These are phyloP conservation scores for Trebouxia sp. DNA, from an alignment of 139 green algal species.

Conservation along the genomic window DNA sequence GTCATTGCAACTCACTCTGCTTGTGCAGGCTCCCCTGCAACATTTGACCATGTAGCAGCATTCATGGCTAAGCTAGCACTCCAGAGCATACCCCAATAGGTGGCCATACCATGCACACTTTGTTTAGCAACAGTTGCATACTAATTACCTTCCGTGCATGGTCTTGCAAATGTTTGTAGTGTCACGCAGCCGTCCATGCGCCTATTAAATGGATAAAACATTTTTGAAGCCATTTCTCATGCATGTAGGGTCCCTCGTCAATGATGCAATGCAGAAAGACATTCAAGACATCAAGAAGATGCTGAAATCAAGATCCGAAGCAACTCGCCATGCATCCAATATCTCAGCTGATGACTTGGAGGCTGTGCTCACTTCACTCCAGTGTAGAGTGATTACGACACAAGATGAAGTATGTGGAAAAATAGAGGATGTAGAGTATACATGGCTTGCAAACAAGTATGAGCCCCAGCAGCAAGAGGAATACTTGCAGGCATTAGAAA, in stretches of 20 bases:
- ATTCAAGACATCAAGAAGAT: neutral
- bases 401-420: neutral
- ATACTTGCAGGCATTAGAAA: conserved; percentile 11
- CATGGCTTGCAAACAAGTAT: neutral
- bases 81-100: too few species aligned
- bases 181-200: too few species aligned
- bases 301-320: neutral
- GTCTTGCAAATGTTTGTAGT: too few species aligned
- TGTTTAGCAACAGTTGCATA: too few species aligned
- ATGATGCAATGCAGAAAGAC: neutral
- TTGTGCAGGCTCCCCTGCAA: too few species aligned
- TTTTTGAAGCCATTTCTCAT: neutral
- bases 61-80: too few species aligned
- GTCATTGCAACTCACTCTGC: too few species aligned
- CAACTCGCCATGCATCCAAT: neutral
- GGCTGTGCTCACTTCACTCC: neutral
- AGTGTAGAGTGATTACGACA: neutral
- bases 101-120: too few species aligned
- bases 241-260: neutral
- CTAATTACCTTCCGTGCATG: too few species aligned
- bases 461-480: conserved; percentile 18
- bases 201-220: too few species aligned
- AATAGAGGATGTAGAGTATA: neutral
- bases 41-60: too few species aligned
- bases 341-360: neutral